A percentile compares a stretch with the other conserved stretches of the same genome.
Conservation (phyloP, 78 protist species). For the Protostelium mycophagum region DNA sequence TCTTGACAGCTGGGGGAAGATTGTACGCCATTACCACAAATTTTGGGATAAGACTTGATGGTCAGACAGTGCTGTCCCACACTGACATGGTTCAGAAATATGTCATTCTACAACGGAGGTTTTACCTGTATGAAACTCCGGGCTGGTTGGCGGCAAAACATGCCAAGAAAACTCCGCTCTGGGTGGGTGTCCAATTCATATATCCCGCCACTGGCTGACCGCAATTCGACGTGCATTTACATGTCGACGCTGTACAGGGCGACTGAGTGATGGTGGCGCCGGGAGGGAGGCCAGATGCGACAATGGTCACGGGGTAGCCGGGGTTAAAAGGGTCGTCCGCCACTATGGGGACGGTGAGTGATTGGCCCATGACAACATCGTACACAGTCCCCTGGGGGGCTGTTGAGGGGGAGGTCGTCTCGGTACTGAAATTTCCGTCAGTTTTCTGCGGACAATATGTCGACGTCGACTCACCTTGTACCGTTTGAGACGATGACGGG, state of each 20-base stretch:
- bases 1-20: not conserved
- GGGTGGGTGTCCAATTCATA: not conserved
- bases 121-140: not conserved
- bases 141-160: not conserved
- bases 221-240: not conserved
- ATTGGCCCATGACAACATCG: not conserved
- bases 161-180: not conserved
- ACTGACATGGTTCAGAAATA: not conserved
- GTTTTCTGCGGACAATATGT: not conserved
- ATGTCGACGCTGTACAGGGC: not conserved
- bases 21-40: not conserved
- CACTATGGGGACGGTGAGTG: not conserved
- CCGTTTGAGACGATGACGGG: not conserved
- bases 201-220: not conserved
- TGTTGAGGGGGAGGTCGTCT: not conserved
- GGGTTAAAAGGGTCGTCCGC: not conserved
- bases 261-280: not conserved
- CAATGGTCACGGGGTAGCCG: not conserved
- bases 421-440: not conserved
- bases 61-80: not conserved
- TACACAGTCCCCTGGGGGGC: not conserved
- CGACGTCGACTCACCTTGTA: not conserved
- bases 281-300: not conserved
- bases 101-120: too few species aligned
- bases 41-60: not conserved